These are phyloP conservation scores for Volvox carteri DNA, from an alignment of 163 green algal species.

Conservation along the genomic window DNA sequence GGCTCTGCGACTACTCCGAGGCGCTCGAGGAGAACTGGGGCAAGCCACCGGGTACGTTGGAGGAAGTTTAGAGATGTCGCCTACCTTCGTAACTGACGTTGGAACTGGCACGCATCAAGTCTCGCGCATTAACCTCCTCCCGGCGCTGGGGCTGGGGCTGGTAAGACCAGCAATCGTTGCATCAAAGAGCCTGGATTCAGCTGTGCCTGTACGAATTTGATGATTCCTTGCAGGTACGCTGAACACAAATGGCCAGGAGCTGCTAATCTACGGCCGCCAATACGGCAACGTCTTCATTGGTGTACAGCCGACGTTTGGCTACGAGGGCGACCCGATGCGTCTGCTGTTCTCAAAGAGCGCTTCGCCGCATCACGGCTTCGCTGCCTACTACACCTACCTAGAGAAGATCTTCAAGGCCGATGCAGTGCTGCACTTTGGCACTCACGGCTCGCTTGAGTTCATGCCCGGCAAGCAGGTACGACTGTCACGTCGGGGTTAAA, in stretches of 20 bases:
- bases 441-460: constrained; percentile 99
- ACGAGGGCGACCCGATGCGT: constrained; percentile 99
- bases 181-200: too few relatives aligned
- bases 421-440: constrained; percentile 99
- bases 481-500: too few relatives aligned
- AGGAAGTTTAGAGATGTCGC: too few relatives aligned
- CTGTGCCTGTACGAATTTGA: too few relatives aligned
- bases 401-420: constrained; percentile 98
- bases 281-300: constrained; percentile 99
- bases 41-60: constrained; percentile 85
- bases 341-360: constrained; percentile 96
- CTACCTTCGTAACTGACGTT: too few relatives aligned
- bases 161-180: too few relatives aligned
- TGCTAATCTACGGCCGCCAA: constrained; percentile 96
- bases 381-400: constrained; percentile 99
- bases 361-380: constrained; percentile 98
- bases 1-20: constrained; percentile 94
- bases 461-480: constrained; percentile 98
- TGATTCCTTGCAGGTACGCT: constrained; percentile 88
- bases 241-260: constrained; percentile 97
- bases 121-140: too few relatives aligned
- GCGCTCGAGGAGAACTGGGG: constrained; percentile 99
- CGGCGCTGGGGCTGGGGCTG: too few relatives aligned
- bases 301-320: constrained; percentile 99
- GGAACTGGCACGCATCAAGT: too few relatives aligned